Conservation (phyloP, 2,329 filamentous ascomycete genomes). For the Xylaria sp. region DNA sequence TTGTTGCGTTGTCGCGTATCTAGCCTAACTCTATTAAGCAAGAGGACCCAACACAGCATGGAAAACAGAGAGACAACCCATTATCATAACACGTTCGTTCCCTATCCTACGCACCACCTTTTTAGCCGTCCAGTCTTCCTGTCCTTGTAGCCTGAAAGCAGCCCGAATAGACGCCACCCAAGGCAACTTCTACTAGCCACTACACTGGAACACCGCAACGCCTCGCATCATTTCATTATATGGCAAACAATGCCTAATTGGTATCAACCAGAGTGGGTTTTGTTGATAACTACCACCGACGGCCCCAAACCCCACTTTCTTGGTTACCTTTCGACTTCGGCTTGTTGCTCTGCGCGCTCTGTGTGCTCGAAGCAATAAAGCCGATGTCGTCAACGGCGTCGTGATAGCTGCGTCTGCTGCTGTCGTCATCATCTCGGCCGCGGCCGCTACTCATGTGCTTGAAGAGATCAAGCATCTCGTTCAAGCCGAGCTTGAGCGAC, state of each 20-base stretch:
- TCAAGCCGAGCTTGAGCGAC: constrained; percentile 83
- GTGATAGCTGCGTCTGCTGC: background rate
- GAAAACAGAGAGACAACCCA: background rate
- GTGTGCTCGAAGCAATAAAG: background rate
- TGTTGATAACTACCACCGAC: constrained; percentile 25
- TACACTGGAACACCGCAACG: constrained; percentile 14
- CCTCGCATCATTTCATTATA: background rate
- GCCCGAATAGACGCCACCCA: background rate
- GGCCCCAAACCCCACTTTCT: constrained; percentile 27
- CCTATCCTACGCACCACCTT: background rate
- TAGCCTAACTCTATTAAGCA: too few relatives aligned
- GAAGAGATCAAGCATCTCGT: constrained; percentile 93
- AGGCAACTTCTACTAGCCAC: background rate
- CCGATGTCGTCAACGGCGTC: background rate
- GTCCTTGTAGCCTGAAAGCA: background rate
- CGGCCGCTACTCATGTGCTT: constrained; percentile 65
- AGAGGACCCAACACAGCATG: background rate
- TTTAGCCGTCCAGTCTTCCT: background rate
- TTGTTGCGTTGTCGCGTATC: too few relatives aligned
- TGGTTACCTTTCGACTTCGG: constrained; percentile 10
- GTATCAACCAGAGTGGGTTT: background rate
- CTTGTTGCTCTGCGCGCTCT: background rate
- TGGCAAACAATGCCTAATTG: background rate
- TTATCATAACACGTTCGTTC: constrained; percentile 17
- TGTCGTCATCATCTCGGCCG: constrained; percentile 29